Evolutionary conservation across 352 stramenopile genomes (phyloP).

Genomic region (Phytophthora tentaculata): DNA sequence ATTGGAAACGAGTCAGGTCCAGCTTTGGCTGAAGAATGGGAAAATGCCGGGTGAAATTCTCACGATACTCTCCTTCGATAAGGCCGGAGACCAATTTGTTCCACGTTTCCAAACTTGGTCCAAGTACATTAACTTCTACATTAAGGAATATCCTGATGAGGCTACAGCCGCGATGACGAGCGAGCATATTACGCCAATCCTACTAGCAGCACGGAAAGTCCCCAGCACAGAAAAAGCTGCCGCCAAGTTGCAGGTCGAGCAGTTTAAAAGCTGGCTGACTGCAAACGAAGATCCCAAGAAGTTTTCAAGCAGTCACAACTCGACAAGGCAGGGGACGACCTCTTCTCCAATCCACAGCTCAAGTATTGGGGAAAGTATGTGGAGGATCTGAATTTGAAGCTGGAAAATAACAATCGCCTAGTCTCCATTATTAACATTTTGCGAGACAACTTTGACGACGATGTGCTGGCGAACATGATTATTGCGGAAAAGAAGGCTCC

Average conservation of each 20-base stretch:
- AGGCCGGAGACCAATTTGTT: slow-evolving; percentile 1
- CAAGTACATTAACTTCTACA: slow-evolving; percentile 10
- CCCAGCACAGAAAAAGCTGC: slow-evolving; percentile 3
- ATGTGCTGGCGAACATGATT: slow-evolving; percentile 7
- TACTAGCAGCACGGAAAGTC: slow-evolving; percentile 2
- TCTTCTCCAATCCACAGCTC: slow-evolving; percentile 1
- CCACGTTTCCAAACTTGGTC: slow-evolving; percentile 7
- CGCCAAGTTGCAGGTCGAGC: background rate
- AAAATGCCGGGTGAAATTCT: background rate
- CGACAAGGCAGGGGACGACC: background rate
- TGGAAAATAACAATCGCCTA: background rate
- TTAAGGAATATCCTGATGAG: slow-evolving; percentile 3
- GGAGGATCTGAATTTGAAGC: slow-evolving; percentile 1
- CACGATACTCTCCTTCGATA: slow-evolving; percentile 2
- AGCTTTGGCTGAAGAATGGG: slow-evolving; percentile 5
- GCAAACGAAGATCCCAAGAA: background rate
- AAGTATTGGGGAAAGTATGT: background rate
- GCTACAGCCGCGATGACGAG: background rate
- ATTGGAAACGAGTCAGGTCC: slow-evolving; percentile 4
- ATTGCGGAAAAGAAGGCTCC: background rate
- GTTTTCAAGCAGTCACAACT: slow-evolving; percentile 8
- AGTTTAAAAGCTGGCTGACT: slow-evolving; percentile 3
- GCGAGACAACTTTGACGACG: background rate
- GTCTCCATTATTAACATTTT: background rate
- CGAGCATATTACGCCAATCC: background rate